Evolutionary conservation across 441 rosid genomes (phyloP), one percentile per base, ranked within the genome.

Genomic region (Corymbia citriodora): DNA sequence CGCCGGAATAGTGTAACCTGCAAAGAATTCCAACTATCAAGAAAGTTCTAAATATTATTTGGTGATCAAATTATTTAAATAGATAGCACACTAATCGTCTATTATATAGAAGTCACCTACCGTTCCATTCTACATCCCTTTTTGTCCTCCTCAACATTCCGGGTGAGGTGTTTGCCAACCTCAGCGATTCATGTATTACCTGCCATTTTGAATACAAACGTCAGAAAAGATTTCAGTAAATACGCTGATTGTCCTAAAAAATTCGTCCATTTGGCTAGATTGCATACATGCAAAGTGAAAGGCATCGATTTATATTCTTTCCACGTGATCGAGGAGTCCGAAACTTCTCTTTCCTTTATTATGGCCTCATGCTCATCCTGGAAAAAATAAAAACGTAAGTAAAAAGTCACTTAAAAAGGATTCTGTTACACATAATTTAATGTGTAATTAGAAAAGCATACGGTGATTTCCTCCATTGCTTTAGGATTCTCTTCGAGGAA

Each of bases 1-100:
- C 88, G 90, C 81, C 23, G 95, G 94, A 87, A 94, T 94, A 27
- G 90, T 93, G 68, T 93, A 95, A 48, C 94, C 94, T 94, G 88
- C 45, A 52, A 15, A 36, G n/a, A 18, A 14, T 65, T 27, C 31
- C 0, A 18, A 65, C 74, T 65, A 17, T n/a, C 74, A n/a, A n/a
- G 19, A 65, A n/a, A 14, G 74, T 9, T 65, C 10, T 65, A 65
- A 7, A 65, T 65, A n/a, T 15, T 1, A 31, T 9, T 33, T 40
- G 31, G 50, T 21, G n/a, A 65, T n/a, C 10, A 4, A n/a, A 33
- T n/a, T 65, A n/a, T 19, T 14, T 36, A 65, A 65, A 65, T 33
- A 14, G 72, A n/a, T n/a, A 65, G 16, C 33, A 5, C 72, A n/a
- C n/a, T 36, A 65, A 65, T 65, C 1, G 19, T 49, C 57, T 19